These are phyloP conservation scores for Microbotryum scabiosae DNA, from an alignment of 1,284 basidiomycete species.

Conservation along the genomic window DNA sequence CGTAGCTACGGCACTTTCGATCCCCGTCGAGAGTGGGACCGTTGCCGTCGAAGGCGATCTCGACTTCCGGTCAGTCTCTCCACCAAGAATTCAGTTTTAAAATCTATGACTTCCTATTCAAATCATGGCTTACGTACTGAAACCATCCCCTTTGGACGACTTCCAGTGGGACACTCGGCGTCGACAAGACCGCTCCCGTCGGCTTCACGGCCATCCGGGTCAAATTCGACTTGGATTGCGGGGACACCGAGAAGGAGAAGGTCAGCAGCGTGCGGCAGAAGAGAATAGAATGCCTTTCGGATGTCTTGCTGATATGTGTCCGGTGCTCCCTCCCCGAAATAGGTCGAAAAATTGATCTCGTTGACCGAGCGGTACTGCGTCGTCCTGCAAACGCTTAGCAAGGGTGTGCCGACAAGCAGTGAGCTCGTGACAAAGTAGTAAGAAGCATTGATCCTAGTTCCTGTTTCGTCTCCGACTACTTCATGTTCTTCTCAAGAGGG, in stretches of 20 bases:
- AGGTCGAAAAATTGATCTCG: conserved; percentile 16
- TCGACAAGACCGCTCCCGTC: conserved; percentile 12
- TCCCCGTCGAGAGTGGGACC: conserved; percentile 2
- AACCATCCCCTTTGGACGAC: neutral
- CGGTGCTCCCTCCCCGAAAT: neutral
- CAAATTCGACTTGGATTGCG: conserved; percentile 19
- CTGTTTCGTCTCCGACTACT: no score
- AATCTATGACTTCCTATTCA: no score
- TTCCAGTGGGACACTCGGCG: conserved; percentile 14
- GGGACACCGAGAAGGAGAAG: conserved; percentile 7
- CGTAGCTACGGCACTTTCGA: conserved; percentile 13
- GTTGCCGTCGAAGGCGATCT: conserved; percentile 13
- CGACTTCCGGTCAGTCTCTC: conserved; percentile 3
- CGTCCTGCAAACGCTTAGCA: conserved; percentile 11
- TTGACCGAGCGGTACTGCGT: conserved; percentile 23
- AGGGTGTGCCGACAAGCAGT: neutral
- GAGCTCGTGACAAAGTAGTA: neutral
- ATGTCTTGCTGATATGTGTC: neutral
- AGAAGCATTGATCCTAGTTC: no score
- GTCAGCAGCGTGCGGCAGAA: neutral
- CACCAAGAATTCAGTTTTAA: no score
- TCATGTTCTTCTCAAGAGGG: no score
- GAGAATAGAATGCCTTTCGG: no score
- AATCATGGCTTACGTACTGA: no score
- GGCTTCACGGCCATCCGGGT: conserved; percentile 17